Percentiles rank a stretch among this genome's conserved stretches.
These are phyloP conservation scores for Rhipidocladum racemiflorum DNA, from an alignment of 176 grass and related monocot genomes.

Conservation along the genomic window DNA sequence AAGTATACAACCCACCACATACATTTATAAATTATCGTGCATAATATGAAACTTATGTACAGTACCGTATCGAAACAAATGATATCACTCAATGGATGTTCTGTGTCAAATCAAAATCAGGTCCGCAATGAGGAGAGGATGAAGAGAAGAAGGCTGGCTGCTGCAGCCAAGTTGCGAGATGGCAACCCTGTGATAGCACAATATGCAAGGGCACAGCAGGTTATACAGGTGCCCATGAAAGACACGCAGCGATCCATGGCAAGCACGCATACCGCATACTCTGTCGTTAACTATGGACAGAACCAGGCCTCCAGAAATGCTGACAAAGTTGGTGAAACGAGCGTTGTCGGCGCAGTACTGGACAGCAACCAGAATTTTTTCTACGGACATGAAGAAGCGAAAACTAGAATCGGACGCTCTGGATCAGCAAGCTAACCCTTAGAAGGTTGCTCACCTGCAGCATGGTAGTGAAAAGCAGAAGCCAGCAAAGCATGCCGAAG, in stretches of 20 bases:
- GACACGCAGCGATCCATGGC: background rate
- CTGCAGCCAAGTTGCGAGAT: constrained; percentile 30
- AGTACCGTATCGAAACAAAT: background rate
- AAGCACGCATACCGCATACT: constrained; percentile 22
- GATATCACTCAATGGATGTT: constrained; percentile 1
- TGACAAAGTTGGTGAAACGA: constrained; percentile 18
- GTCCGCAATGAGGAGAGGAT: constrained; percentile 66
- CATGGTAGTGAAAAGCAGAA: constrained; percentile 49
- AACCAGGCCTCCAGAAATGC: constrained; percentile 33
- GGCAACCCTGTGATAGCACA: constrained; percentile 21
- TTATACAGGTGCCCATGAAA: background rate
- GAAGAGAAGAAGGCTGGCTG: constrained; percentile 59
- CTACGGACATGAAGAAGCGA: constrained; percentile 39
- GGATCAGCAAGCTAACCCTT: constrained; percentile 34
- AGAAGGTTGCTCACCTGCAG: constrained; percentile 17
- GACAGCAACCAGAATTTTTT: constrained; percentile 22
- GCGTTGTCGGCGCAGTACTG: background rate
- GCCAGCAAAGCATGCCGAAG: constrained; percentile 30
- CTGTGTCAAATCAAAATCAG: constrained; percentile 29
- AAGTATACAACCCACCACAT: background rate
- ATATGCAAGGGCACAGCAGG: constrained; percentile 10
- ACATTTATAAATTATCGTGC: background rate
- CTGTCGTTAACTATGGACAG: constrained; percentile 32
- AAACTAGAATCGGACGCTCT: constrained; percentile 29
- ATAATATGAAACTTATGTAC: background rate